phyloP scores from a whole-genome alignment of 176 grass and related monocot genomes.

The Lolium multiflorum region DNA sequence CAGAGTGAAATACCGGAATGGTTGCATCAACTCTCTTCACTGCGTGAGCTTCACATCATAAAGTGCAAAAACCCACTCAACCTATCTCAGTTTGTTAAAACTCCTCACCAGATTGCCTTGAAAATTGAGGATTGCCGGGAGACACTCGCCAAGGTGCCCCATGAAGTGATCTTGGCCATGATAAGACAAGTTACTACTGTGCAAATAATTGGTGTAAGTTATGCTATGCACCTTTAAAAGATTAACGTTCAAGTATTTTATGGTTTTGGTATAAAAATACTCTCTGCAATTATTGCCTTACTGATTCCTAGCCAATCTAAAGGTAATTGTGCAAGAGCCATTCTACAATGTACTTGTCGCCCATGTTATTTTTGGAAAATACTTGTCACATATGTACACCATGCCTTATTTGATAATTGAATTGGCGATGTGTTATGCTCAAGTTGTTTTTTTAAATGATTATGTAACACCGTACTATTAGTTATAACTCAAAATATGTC shows the following conservation, averaged over 20 bases:
- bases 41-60: neutral
- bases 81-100: neutral
- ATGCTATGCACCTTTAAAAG: neutral
- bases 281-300: neutral
- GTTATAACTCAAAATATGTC: too few relatives aligned
- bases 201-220: constrained; percentile 2
- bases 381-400: too few relatives aligned
- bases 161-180: neutral
- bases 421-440: too few relatives aligned
- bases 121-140: neutral
- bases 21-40: neutral
- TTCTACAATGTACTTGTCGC: neutral
- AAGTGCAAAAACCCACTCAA: neutral
- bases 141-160: neutral
- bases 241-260: neutral
- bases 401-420: too few relatives aligned
- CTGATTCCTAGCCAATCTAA: neutral
- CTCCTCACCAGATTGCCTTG: neutral
- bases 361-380: neutral
- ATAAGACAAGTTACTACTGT: neutral
- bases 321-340: neutral
- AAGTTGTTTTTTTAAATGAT: too few relatives aligned
- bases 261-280: neutral
- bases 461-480: too few relatives aligned
- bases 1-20: neutral